phyloP scores from a whole-genome alignment of 208 protist species.

The Acanthamoeba culbertsoni region DNA sequence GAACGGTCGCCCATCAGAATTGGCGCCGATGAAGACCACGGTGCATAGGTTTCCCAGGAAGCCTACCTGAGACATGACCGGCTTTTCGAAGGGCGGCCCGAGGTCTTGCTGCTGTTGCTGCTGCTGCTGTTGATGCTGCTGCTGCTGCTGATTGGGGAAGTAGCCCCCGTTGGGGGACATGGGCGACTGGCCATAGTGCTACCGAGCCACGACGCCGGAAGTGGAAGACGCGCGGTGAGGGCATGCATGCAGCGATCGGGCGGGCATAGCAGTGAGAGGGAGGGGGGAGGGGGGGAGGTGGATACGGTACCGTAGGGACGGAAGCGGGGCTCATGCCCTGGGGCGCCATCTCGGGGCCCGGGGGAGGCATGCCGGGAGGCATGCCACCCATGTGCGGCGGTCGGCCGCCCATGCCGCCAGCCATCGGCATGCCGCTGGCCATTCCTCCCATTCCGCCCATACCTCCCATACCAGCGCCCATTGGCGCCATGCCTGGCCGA shows the following conservation, averaged over 20 bases:
- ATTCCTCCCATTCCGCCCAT: background rate
- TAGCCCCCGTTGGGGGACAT: background rate
- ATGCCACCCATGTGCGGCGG: background rate
- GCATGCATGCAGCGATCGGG: no score
- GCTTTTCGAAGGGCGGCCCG: conserved; percentile 3
- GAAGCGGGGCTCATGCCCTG: background rate
- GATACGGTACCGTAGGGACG: background rate
- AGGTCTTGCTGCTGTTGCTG: background rate
- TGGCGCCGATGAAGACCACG: background rate
- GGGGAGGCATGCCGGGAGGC: background rate
- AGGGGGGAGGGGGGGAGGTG: background rate
- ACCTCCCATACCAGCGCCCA: background rate
- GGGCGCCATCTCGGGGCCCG: background rate
- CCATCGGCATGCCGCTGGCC: background rate
- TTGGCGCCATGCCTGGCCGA: background rate
- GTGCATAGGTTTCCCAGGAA: no score
- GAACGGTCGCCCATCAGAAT: no score
- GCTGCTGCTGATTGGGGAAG: background rate
- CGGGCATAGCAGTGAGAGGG: background rate
- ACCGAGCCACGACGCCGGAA: background rate
- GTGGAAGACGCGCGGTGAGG: background rate
- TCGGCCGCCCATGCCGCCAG: background rate
- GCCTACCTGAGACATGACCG: background rate
- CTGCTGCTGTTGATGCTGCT: background rate
- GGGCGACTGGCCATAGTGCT: background rate